phyloP scores from a whole-genome alignment of 495 filamentous ascomycete species.

The Aspergillus panamensis region DNA sequence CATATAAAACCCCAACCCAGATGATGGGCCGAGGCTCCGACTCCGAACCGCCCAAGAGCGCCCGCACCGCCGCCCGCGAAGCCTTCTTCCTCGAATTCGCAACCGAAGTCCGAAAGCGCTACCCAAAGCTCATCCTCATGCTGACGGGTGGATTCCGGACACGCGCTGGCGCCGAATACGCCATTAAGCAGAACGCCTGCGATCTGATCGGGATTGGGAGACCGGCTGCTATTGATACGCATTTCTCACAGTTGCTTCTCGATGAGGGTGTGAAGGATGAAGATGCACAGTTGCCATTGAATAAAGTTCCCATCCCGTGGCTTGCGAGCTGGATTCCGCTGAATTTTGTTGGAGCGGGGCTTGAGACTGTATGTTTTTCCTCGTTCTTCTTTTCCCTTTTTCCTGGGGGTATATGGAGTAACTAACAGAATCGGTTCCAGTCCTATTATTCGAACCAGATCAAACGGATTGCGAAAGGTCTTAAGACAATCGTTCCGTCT shows the following conservation, averaged over 20 bases:
- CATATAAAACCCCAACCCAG: conserved; percentile 3
- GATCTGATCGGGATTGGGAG: conserved; percentile 57
- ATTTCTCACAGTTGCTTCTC: conserved; percentile 48
- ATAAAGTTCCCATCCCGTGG: conserved; percentile 34
- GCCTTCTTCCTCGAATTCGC: conserved; percentile 62
- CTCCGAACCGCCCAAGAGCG: conserved; percentile 6
- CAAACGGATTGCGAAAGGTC: conserved; percentile 33
- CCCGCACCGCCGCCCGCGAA: conserved; percentile 49
- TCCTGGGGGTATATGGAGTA: not conserved
- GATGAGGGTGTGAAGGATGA: conserved; percentile 49
- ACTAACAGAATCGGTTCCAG: conserved; percentile 18
- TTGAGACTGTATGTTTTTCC: conserved; percentile 38
- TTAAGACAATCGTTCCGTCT: conserved; percentile 32
- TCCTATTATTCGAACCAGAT: conserved; percentile 43
- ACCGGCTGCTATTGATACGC: conserved; percentile 49
- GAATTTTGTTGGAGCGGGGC: conserved; percentile 41
- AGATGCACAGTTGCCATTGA: conserved; percentile 42
- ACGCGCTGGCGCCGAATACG: conserved; percentile 50
- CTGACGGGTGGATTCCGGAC: conserved; percentile 56
- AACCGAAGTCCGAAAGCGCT: conserved; percentile 37
- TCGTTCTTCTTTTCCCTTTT: conserved; percentile 9
- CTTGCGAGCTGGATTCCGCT: conserved; percentile 33
- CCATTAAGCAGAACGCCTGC: conserved; percentile 50
- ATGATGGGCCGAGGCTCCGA: conserved; percentile 29
- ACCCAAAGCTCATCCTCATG: conserved; percentile 47